Evolutionary conservation across 228 moss, liverwort and hornwort species (phyloP).

Genomic region (Sphagnum magellanicum): DNA sequence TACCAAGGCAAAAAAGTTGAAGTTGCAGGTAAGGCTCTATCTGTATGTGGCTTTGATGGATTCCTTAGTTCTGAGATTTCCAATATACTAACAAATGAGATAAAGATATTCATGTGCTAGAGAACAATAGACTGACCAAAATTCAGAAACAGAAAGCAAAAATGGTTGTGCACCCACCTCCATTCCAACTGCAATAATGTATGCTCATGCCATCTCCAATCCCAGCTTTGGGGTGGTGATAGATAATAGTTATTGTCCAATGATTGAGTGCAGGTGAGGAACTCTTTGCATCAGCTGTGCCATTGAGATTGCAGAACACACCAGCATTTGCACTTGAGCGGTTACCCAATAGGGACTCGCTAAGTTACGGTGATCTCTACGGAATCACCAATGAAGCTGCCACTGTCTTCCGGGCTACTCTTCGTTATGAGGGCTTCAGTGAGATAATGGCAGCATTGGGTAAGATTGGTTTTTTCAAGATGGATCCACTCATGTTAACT

Average conservation of each 20-base stretch:
- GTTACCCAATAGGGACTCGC: slow-evolving; percentile 81
- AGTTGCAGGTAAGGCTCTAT: slow-evolving; percentile 48
- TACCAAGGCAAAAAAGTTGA: slow-evolving; percentile 44
- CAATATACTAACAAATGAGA: not conserved
- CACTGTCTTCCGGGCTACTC: slow-evolving; percentile 82
- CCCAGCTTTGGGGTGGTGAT: no score
- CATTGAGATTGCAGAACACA: slow-evolving; percentile 49
- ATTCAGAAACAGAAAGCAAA: not conserved
- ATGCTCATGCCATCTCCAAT: no score
- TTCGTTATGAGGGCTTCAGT: slow-evolving; percentile 88
- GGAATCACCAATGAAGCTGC: slow-evolving; percentile 74
- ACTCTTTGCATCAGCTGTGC: slow-evolving; percentile 62
- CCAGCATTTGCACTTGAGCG: slow-evolving; percentile 83
- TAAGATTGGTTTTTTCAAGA: slow-evolving; percentile 73
- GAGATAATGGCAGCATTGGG: slow-evolving; percentile 68
- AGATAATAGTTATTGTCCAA: no score
- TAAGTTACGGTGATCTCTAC: slow-evolving; percentile 74
- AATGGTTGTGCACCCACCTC: not conserved
- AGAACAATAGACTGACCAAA: not conserved
- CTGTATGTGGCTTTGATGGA: not conserved
- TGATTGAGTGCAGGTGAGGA: slow-evolving; percentile 57
- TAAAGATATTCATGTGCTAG: not conserved
- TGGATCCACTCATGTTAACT: slow-evolving; percentile 27
- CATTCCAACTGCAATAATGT: no score
- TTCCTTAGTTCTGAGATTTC: not conserved